A percentile compares a stretch with the other conserved stretches of the same genome.
Evolutionary conservation across 2,329 filamentous ascomycete species (phyloP).

Genomic region (Trichoderma sp.): DNA sequence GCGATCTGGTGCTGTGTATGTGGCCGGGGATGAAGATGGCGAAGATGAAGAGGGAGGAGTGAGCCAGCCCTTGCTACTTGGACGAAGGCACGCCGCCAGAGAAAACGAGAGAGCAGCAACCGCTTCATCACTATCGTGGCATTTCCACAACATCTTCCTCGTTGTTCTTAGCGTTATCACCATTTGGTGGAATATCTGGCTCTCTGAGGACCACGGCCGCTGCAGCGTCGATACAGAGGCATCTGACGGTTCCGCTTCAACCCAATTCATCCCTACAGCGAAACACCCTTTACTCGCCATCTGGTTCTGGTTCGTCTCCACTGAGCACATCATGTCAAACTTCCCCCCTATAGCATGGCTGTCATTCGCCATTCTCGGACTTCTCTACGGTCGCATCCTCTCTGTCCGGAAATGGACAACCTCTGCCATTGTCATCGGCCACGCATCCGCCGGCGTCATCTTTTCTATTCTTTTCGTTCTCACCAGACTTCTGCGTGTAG

Average conservation of each 20-base stretch:
- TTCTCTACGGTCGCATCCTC: slow-evolving; percentile 42
- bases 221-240: slow-evolving; percentile 27
- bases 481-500: slow-evolving; percentile 41
- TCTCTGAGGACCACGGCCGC: slow-evolving; percentile 39
- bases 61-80: slow-evolving; percentile 1
- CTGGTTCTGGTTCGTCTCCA: slow-evolving; percentile 40
- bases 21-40: slow-evolving; percentile 19
- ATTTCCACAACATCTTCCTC: slow-evolving; percentile 39
- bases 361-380: slow-evolving; percentile 44
- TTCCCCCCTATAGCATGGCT: slow-evolving; percentile 47
- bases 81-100: background rate
- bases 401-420: slow-evolving; percentile 33
- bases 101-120: background rate
- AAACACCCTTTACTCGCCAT: slow-evolving; percentile 31
- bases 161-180: slow-evolving; percentile 34
- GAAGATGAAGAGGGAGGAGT: slow-evolving; percentile 28
- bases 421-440: slow-evolving; percentile 28
- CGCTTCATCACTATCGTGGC: slow-evolving; percentile 36
- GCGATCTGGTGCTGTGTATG: slow-evolving; percentile 1
- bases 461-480: slow-evolving; percentile 40
- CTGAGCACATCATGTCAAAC: slow-evolving; percentile 33
- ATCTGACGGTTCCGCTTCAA: background rate
- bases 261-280: background rate
- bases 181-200: slow-evolving; percentile 47
- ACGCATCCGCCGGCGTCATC: slow-evolving; percentile 28